Evolutionary conservation across 2,329 filamentous ascomycete genomes (phyloP).

Genomic region (Lasiodiplodia citricola): DNA sequence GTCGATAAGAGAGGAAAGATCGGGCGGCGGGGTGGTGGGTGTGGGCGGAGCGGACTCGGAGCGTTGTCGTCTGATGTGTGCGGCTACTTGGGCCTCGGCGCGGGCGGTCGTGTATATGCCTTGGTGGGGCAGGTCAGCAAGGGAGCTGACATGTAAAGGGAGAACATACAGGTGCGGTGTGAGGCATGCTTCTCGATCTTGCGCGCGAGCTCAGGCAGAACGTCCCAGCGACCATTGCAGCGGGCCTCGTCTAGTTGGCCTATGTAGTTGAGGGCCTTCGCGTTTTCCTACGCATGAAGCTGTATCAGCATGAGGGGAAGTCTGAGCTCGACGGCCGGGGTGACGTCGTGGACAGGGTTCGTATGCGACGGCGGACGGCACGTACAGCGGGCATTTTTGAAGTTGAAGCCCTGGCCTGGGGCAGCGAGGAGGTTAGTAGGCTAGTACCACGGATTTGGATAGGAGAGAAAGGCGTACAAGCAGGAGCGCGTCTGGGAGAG

Average conservation of each 20-base stretch:
- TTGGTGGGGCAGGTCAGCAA: constrained; percentile 30
- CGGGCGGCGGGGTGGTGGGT: constrained; percentile 29
- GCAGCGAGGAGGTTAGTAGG: constrained; percentile 1
- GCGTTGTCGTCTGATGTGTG: constrained; percentile 48
- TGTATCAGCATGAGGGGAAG: constrained; percentile 14
- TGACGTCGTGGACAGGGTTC: constrained; percentile 27
- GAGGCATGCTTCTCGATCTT: constrained; percentile 96
- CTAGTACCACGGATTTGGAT: neutral
- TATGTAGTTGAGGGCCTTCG: constrained; percentile 84
- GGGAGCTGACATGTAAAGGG: constrained; percentile 23
- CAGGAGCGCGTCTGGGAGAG: constrained; percentile 22
- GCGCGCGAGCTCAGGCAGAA: constrained; percentile 84
- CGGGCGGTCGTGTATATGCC: constrained; percentile 55
- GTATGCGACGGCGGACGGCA: neutral
- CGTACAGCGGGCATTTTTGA: constrained; percentile 24
- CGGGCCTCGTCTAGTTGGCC: constrained; percentile 82
- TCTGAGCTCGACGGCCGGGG: constrained; percentile 16
- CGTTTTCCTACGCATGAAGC: constrained; percentile 55
- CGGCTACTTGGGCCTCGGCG: constrained; percentile 53
- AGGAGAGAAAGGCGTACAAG: constrained; percentile 12
- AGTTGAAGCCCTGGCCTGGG: constrained; percentile 13
- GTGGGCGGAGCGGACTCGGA: constrained; percentile 48
- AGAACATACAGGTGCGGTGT: constrained; percentile 74
- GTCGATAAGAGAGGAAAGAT: constrained; percentile 28
- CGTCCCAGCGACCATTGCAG: constrained; percentile 85